A percentile compares a stretch with the other conserved stretches of the same genome.
These are phyloP conservation scores for Talaromyces sp. DNA, from an alignment of 2,329 filamentous ascomycete genomes.

Conservation along the genomic window DNA sequence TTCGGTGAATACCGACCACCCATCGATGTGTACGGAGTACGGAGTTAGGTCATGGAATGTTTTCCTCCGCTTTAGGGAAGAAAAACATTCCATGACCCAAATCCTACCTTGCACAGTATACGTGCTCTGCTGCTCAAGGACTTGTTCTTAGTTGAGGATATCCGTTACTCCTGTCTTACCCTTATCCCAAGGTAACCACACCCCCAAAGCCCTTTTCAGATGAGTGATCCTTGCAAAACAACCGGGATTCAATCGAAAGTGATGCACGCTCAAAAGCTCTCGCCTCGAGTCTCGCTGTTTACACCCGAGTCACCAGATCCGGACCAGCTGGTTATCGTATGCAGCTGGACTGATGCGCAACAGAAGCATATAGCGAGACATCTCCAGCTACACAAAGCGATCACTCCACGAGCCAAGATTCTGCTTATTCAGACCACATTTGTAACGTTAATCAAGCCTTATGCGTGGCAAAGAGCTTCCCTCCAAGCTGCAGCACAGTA, in stretches of 20 bases:
- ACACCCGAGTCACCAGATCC: not conserved
- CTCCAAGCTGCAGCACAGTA: conserved; percentile 9
- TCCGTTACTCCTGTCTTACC: not conserved
- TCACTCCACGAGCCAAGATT: conserved; percentile 23
- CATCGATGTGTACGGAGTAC: too few species aligned
- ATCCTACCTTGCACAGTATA: too few species aligned
- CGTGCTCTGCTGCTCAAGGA: not conserved
- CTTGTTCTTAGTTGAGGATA: not conserved
- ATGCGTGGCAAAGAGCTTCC: conserved; percentile 5
- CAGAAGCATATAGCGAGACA: conserved; percentile 30
- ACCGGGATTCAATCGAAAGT: not conserved
- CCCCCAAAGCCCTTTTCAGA: not conserved
- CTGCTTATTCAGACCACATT: conserved; percentile 26
- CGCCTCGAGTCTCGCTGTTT: conserved; percentile 1
- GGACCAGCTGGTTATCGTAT: conserved; percentile 18
- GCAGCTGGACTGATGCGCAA: conserved; percentile 28
- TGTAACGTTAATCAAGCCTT: conserved; percentile 17
- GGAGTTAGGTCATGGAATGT: too few species aligned
- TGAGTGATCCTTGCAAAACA: not conserved
- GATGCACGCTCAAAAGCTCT: conserved; percentile 3
- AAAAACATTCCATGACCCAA: too few species aligned
- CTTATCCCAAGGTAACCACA: too few species aligned
- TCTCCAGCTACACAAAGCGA: conserved; percentile 22
- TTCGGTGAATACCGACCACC: too few species aligned
- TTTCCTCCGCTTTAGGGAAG: too few species aligned